These are phyloP conservation scores for Diaporthe humulicola DNA, from an alignment of 2,329 filamentous ascomycete species.

Conservation along the genomic window DNA sequence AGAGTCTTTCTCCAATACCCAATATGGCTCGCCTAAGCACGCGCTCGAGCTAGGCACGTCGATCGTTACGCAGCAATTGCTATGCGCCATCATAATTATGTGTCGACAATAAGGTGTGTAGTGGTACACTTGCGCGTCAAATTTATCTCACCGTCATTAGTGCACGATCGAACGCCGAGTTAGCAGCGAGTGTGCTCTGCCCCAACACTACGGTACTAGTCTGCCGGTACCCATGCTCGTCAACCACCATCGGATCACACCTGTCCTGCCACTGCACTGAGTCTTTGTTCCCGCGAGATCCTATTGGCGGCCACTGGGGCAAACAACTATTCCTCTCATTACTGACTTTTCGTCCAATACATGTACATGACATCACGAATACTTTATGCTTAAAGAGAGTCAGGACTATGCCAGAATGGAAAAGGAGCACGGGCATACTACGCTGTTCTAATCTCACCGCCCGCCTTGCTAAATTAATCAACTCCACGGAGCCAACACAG, in stretches of 20 bases:
- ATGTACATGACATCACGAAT: slow-evolving; percentile 12
- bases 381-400: slow-evolving; percentile 12
- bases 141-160: slow-evolving; percentile 7
- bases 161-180: slow-evolving; percentile 23
- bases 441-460: slow-evolving; percentile 7
- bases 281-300: background rate
- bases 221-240: background rate
- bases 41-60: background rate
- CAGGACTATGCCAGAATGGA: slow-evolving; percentile 10
- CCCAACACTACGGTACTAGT: background rate
- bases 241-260: background rate
- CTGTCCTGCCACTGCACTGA: background rate
- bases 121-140: background rate
- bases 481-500: slow-evolving; percentile 14
- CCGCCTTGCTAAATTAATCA: slow-evolving; percentile 16
- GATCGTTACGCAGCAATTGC: slow-evolving; percentile 11
- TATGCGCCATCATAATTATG: background rate
- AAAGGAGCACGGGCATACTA: background rate
- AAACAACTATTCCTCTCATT: background rate
- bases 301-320: slow-evolving; percentile 3
- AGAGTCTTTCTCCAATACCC: background rate
- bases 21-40: background rate
- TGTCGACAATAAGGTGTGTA: background rate
- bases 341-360: slow-evolving; percentile 4
- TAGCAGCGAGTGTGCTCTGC: background rate